A percentile compares a stretch with the other conserved stretches of the same genome.
These are phyloP conservation scores for Salvia sclarea DNA, from an alignment of 305 asterid species.

Conservation along the genomic window DNA sequence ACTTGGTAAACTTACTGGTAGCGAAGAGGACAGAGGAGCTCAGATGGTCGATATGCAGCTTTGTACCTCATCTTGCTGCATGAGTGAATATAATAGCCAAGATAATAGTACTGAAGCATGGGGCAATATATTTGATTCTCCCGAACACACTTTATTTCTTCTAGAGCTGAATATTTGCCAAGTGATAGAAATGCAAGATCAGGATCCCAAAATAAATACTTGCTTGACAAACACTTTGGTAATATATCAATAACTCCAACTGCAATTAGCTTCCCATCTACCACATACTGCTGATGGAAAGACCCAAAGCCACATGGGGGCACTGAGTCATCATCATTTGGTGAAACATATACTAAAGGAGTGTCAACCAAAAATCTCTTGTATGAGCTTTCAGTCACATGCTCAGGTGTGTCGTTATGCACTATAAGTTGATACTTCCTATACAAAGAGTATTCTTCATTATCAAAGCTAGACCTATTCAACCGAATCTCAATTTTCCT, in stretches of 20 bases:
- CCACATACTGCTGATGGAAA: constrained; percentile 94
- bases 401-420: constrained; percentile 81
- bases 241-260: constrained; percentile 94
- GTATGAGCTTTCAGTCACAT: constrained; percentile 78
- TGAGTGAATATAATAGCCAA: constrained; percentile 95
- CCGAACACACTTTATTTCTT: constrained; percentile 79
- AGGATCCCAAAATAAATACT: constrained; percentile 98
- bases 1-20: constrained; percentile 63
- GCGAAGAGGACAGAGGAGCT: constrained; percentile 96
- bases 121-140: constrained; percentile 78
- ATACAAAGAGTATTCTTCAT: constrained; percentile 85
- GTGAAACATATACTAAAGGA: constrained; percentile 68
- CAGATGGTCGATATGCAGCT: constrained; percentile 90
- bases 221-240: constrained; percentile 93
- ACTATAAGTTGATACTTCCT: constrained; percentile 85
- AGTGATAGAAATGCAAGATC: constrained; percentile 83
- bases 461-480: constrained; percentile 70
- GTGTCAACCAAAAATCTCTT: constrained; percentile 85
- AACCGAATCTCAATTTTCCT: constrained; percentile 67
- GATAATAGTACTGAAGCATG: constrained; percentile 90
- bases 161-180: constrained; percentile 89
- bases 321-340: constrained; percentile 52
- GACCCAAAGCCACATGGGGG: constrained; percentile 96
- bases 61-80: constrained; percentile 97
- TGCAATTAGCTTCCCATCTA: constrained; percentile 89